Conservation (phyloP, 306 rosid species). For the Gynostemma pentaphyllum region DNA sequence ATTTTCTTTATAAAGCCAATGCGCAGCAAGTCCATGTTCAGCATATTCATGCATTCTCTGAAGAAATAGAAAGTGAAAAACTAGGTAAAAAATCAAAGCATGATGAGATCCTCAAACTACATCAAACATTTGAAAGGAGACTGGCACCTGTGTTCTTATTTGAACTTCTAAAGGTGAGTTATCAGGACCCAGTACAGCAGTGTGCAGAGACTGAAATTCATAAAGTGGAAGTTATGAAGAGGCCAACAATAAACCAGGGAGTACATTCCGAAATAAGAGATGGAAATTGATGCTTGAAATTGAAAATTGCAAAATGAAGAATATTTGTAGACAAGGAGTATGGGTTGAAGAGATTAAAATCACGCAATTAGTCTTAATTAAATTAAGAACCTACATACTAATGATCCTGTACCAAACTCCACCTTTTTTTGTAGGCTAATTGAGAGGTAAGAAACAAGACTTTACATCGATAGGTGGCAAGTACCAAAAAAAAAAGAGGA, state of each 20-base stretch:
- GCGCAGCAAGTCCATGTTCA: slow-evolving; percentile 97
- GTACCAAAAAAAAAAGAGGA: too few species aligned
- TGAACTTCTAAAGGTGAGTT: slow-evolving; percentile 95
- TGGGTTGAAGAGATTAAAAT: too few species aligned
- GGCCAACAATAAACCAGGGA: slow-evolving; percentile 5
- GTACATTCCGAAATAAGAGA: neutral
- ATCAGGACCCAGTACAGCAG: slow-evolving; percentile 89
- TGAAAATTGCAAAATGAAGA: too few species aligned
- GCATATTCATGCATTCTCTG: slow-evolving; percentile 97
- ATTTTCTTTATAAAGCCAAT: slow-evolving; percentile 95
- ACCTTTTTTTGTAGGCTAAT: too few species aligned
- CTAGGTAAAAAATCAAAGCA: slow-evolving; percentile 13
- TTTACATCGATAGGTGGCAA: too few species aligned
- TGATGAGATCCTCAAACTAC: slow-evolving; percentile 9
- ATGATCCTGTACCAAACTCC: too few species aligned
- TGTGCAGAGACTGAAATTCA: slow-evolving; percentile 83
- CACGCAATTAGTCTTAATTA: too few species aligned
- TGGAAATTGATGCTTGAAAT: too few species aligned
- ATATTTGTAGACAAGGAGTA: too few species aligned
- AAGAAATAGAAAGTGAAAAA: slow-evolving; percentile 9
- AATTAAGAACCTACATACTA: too few species aligned
- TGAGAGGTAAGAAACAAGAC: too few species aligned
- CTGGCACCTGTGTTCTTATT: slow-evolving; percentile 82
- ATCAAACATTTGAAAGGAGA: slow-evolving; percentile 1
- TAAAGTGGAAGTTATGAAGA: slow-evolving; percentile 12